phyloP scores from a whole-genome alignment of 2,329 filamentous ascomycete genomes.

The Aspergillus ustus region DNA sequence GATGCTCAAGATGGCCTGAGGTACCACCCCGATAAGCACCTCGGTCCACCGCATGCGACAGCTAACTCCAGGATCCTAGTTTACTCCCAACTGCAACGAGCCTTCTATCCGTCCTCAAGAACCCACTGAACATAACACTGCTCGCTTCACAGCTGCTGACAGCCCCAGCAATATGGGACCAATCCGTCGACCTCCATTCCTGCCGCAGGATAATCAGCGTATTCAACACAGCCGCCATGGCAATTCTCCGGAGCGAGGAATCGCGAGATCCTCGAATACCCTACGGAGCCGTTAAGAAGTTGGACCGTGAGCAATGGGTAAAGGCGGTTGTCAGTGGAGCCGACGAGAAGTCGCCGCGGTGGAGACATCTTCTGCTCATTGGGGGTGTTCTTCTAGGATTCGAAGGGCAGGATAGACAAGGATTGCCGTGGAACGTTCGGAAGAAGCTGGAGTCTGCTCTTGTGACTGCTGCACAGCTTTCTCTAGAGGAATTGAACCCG shows the following conservation, averaged over 20 bases:
- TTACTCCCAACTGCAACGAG: slow-evolving; percentile 59
- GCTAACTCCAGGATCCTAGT: slow-evolving; percentile 33
- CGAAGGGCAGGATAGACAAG: slow-evolving; percentile 65
- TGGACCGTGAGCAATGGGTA: slow-evolving; percentile 62
- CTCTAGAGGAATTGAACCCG: slow-evolving; percentile 62
- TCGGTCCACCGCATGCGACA: slow-evolving; percentile 10
- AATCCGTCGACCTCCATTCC: slow-evolving; percentile 57
- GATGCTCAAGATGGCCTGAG: slow-evolving; percentile 63
- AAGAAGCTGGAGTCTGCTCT: slow-evolving; percentile 73
- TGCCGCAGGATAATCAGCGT: slow-evolving; percentile 63
- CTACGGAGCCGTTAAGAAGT: slow-evolving; percentile 53
- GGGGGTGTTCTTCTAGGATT: slow-evolving; percentile 79
- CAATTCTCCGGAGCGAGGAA: slow-evolving; percentile 55
- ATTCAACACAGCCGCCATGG: slow-evolving; percentile 64
- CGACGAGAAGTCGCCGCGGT: slow-evolving; percentile 67
- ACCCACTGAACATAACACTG: slow-evolving; percentile 65
- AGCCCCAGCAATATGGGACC: slow-evolving; percentile 63
- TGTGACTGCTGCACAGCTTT: slow-evolving; percentile 75
- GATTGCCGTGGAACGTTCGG: slow-evolving; percentile 67
- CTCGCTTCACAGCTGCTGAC: slow-evolving; percentile 64
- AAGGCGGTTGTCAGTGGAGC: slow-evolving; percentile 63
- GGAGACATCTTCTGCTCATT: slow-evolving; percentile 83
- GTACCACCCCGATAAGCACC: slow-evolving; percentile 39
- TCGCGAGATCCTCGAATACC: slow-evolving; percentile 40
- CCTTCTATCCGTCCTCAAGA: slow-evolving; percentile 57